Evolutionary conservation across 225 moss, liverwort and hornwort genomes (phyloP).

Genomic region (Rhytidiadelphus loreus): DNA sequence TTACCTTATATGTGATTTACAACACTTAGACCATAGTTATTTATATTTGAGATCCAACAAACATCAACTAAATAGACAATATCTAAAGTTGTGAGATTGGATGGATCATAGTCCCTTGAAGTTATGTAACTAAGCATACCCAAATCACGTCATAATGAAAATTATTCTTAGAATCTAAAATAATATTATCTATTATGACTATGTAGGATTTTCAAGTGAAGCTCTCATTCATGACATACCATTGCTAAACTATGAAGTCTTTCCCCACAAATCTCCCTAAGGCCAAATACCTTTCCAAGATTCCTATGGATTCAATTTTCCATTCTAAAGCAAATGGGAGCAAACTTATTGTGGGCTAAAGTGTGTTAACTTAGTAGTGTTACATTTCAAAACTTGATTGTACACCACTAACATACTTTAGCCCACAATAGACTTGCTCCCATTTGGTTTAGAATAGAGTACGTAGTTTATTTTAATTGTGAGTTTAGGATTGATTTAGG

Average conservation of each 20-base stretch:
- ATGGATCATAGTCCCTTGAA: rapidly evolving
- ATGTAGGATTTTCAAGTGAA: not conserved
- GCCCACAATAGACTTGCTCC: too few species aligned
- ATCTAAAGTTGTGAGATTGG: not conserved
- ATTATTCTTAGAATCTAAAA: rapidly evolving
- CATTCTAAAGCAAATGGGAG: too few species aligned
- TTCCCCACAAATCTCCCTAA: rapidly evolving
- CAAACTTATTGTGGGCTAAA: too few species aligned
- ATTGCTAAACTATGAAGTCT: rapidly evolving
- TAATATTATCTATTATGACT: rapidly evolving
- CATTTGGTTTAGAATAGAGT: too few species aligned
- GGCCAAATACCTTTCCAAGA: too few species aligned
- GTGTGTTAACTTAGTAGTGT: too few species aligned
- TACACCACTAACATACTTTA: too few species aligned
- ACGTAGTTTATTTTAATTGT: not conserved
- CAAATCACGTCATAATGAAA: rapidly evolving
- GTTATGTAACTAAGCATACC: rapidly evolving
- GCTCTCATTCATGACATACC: not conserved
- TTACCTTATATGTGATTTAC: too few species aligned
- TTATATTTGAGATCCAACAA: not conserved
- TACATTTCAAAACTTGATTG: too few species aligned
- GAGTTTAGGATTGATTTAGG: rapidly evolving
- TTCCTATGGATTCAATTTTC: not conserved
- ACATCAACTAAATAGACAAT: not conserved
- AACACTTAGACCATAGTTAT: not conserved